phyloP scores from a whole-genome alignment of 2,329 filamentous ascomycete species.

The Trichophyton verrucosum region DNA sequence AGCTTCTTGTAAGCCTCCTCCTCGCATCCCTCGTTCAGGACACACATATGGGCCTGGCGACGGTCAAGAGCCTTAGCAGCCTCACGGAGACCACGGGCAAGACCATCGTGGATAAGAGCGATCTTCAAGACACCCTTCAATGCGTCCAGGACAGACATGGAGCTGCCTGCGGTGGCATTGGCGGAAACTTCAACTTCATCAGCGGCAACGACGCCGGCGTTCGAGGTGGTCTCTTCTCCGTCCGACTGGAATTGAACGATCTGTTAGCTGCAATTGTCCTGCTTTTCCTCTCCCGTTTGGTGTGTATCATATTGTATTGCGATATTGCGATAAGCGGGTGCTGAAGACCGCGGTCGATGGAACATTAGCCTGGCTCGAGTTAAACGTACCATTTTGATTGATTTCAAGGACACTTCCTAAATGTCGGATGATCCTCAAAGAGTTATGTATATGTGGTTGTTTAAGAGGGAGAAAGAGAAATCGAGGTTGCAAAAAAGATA shows the following conservation, averaged over 20 bases:
- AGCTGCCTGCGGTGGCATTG: slow-evolving; percentile 61
- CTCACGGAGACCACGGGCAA: slow-evolving; percentile 95
- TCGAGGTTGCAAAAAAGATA: background rate
- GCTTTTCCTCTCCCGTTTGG: background rate
- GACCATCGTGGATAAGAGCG: slow-evolving; percentile 97
- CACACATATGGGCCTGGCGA: slow-evolving; percentile 99
- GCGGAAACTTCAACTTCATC: slow-evolving; percentile 92
- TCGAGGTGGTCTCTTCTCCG: slow-evolving; percentile 76
- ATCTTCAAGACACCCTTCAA: slow-evolving; percentile 99
- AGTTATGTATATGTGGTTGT: slow-evolving; percentile 20
- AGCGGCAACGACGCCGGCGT: slow-evolving; percentile 60
- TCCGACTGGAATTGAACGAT: slow-evolving; percentile 58
- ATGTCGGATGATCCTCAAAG: slow-evolving; percentile 45
- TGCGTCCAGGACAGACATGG: slow-evolving; percentile 96
- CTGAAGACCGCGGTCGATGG: background rate
- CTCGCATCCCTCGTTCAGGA: slow-evolving; percentile 99
- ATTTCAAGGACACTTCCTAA: slow-evolving; percentile 21
- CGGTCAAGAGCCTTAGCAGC: slow-evolving; percentile 97
- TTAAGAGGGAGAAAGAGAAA: background rate
- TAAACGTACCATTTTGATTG: slow-evolving; percentile 36
- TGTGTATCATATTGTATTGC: background rate
- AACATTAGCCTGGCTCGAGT: background rate
- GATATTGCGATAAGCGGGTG: background rate
- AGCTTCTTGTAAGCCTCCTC: slow-evolving; percentile 99
- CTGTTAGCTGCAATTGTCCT: background rate